Conservation (phyloP, 257 asterid species). For the Lavandula angustifolia region DNA sequence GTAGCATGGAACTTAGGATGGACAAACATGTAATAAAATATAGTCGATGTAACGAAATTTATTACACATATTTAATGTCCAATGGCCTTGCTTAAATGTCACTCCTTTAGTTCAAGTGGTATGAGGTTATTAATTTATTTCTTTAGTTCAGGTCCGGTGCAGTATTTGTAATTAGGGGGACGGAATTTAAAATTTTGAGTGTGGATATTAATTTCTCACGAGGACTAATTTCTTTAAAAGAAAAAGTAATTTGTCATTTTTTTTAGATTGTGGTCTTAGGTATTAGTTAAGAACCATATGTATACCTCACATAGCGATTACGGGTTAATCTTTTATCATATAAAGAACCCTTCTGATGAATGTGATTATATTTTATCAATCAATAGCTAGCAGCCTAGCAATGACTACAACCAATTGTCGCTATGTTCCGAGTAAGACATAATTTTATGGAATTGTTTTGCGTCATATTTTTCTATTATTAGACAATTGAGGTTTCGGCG, state of each 20-base stretch:
- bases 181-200: no score
- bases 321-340: no score
- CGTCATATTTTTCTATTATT: neutral
- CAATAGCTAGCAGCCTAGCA: neutral
- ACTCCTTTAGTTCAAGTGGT: neutral
- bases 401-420: slow-evolving; percentile 12
- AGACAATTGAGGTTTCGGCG: slow-evolving; percentile 18
- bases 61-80: neutral
- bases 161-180: no score
- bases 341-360: neutral
- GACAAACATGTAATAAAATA: neutral
- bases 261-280: no score
- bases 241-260: no score
- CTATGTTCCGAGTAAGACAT: neutral
- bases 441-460: slow-evolving; percentile 18
- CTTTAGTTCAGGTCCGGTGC: neutral
- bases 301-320: no score
- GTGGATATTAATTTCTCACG: no score
- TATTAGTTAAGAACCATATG: no score
- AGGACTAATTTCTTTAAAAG: no score
- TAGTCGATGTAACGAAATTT: neutral
- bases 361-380: neutral
- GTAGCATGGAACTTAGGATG: slow-evolving; percentile 11
- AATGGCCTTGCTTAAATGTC: neutral
- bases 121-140: neutral